These are phyloP conservation scores for Plasmodium chabaudi DNA, from an alignment of 169 alveolate species.

Conservation along the genomic window DNA sequence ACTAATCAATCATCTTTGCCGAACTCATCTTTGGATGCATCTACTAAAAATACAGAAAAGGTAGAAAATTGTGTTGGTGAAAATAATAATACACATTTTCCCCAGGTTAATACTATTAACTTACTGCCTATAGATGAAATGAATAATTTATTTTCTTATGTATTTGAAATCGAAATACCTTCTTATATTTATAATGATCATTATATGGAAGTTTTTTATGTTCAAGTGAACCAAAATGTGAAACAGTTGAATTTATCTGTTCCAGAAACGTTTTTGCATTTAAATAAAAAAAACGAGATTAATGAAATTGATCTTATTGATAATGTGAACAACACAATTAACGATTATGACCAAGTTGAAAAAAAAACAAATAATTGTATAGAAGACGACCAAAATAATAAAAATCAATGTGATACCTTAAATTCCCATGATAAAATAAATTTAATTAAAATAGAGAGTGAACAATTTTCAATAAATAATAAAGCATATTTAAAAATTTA, in stretches of 20 bases:
- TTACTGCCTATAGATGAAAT: conserved; percentile 9
- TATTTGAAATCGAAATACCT: conserved; percentile 34
- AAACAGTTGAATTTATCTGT: conserved; percentile 32
- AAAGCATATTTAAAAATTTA: conserved; percentile 53
- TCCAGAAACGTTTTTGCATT: conserved; percentile 4
- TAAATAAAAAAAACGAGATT: background rate
- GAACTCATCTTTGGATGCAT: background rate
- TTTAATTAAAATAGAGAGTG: conserved; percentile 25
- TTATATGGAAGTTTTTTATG: conserved; percentile 35
- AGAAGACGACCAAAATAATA: conserved; percentile 41
- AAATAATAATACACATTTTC: background rate
- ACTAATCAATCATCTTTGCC: conserved; percentile 8
- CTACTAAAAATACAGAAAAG: background rate
- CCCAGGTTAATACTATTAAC: background rate
- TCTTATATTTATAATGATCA: conserved; percentile 41
- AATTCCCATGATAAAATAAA: conserved; percentile 53
- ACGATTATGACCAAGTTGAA: conserved; percentile 11
- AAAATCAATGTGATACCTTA: conserved; percentile 32
- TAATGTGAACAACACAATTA: conserved; percentile 8
- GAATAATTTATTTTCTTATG: conserved; percentile 27
- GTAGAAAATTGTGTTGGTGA: background rate
- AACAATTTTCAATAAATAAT: conserved; percentile 19
- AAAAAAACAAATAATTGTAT: conserved; percentile 27
- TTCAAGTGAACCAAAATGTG: conserved; percentile 30
- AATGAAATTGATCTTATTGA: conserved; percentile 3